Evolutionary conservation across 2,329 filamentous ascomycete species (phyloP), one percentile per base, ranked within the genome.

Genomic region (Clathrospora elynae): DNA sequence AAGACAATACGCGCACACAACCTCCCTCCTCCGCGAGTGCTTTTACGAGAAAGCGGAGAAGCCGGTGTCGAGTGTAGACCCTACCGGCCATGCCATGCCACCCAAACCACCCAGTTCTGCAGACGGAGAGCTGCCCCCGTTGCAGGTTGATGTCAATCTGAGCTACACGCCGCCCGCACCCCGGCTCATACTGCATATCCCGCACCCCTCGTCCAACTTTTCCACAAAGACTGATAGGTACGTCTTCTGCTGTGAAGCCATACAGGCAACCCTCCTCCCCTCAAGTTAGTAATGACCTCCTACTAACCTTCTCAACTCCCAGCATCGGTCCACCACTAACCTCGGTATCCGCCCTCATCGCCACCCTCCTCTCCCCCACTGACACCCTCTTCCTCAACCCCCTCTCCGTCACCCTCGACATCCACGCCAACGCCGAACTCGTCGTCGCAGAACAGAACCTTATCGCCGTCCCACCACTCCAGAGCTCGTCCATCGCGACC

Each of bases 1-100:
- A 11, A 78, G 89, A 10, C 88, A 93, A 64, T 93, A 89, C 61
- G 85, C 86, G 0, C 83, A 87, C 53, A 73, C 89, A 4, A 82
- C 82, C 1, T 81, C 76, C 0, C 68, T 93, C 2, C 75, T 92
- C 3, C 73, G 78, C 41, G 81, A 80, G 35, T 82, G 78, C 42
- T 87, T 89, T 58, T 51, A 46, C 38, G 43, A 53, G 9, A 46
- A 44, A 12, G 38, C 42, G 8, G 74, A 73, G 23, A 61, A 70
- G 25, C 23, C 66, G 59, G 5, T 52, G 55, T 7, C 22, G 42
- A 53, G 24, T 51, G 16, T 24, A 43, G 19, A 31, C 51, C 53
- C 1, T 31, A 34, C 8, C 28, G 43, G 17, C 44, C 51, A 34
- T 59, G 44, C 46, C 55, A 9, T n/a, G n/a, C 58, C 50, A 2